Evolutionary conservation across 495 filamentous ascomycete genomes (phyloP).

Genomic region (Bombardia bombarda): DNA sequence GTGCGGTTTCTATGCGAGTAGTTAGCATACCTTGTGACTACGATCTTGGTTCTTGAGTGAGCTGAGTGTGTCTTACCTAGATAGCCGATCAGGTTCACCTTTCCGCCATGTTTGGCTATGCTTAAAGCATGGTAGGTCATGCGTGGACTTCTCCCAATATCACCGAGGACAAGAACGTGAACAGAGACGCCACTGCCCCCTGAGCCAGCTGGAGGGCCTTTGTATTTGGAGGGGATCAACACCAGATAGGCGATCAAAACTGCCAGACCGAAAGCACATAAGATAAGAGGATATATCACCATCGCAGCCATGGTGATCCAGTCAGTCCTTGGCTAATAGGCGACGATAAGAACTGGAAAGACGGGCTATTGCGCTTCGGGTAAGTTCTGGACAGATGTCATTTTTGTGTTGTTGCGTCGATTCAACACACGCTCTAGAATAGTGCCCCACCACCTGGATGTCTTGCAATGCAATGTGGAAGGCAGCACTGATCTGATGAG

Average conservation of each 20-base stretch:
- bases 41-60: conserved; percentile 15
- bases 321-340: neutral
- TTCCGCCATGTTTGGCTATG: conserved; percentile 73
- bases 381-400: conserved; percentile 5
- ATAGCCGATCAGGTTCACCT: conserved; percentile 85
- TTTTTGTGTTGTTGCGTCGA: neutral
- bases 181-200: conserved; percentile 34
- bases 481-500: too few species aligned
- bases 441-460: neutral
- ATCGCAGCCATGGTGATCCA: neutral
- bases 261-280: neutral
- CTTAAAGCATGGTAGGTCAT: conserved; percentile 99
- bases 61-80: conserved; percentile 43
- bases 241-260: conserved; percentile 2
- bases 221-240: conserved; percentile 12
- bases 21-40: too few species aligned
- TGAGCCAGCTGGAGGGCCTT: conserved; percentile 13
- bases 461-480: neutral
- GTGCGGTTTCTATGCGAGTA: conserved; percentile 26
- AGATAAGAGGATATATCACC: conserved; percentile 3
- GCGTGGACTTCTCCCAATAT: conserved; percentile 90
- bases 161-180: conserved; percentile 92
- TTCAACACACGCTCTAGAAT: neutral
- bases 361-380: neutral
- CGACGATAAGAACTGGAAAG: neutral